A percentile compares a stretch with the other conserved stretches of the same genome.
phyloP scores from a whole-genome alignment of 176 grass and related monocot species.

The Paspalum vaginatum region DNA sequence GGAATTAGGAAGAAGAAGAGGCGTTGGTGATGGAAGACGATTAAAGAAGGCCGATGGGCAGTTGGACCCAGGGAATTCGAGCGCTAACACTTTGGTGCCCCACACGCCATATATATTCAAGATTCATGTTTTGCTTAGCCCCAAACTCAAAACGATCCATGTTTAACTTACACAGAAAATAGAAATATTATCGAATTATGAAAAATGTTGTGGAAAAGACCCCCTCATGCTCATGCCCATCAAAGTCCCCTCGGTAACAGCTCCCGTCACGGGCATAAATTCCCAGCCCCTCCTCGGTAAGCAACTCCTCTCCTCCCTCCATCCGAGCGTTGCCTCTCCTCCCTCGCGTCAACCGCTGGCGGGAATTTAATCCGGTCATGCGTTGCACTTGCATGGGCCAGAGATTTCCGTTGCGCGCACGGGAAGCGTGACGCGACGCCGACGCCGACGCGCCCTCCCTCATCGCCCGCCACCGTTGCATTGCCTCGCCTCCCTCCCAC shows the following conservation, averaged over 20 bases:
- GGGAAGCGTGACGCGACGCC: constrained; percentile 35
- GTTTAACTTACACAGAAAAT: no score
- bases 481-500: background rate
- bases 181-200: no score
- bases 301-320: background rate
- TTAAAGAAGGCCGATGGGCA: no score
- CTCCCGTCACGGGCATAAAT: constrained; percentile 26
- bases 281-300: background rate
- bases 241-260: background rate
- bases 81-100: no score
- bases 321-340: background rate
- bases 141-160: no score
- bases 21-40: no score
- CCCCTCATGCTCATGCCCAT: no score
- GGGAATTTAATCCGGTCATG: constrained; percentile 59
- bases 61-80: no score
- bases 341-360: constrained; percentile 32
- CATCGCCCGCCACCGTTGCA: background rate
- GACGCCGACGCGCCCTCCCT: background rate
- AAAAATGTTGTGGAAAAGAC: no score
- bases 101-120: no score
- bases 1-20: no score
- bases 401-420: constrained; percentile 19
- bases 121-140: no score
- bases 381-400: constrained; percentile 39